Base-by-base conservation (phyloP, 176 grass and related monocot genomes). In the Olyra latifolia region DNA sequence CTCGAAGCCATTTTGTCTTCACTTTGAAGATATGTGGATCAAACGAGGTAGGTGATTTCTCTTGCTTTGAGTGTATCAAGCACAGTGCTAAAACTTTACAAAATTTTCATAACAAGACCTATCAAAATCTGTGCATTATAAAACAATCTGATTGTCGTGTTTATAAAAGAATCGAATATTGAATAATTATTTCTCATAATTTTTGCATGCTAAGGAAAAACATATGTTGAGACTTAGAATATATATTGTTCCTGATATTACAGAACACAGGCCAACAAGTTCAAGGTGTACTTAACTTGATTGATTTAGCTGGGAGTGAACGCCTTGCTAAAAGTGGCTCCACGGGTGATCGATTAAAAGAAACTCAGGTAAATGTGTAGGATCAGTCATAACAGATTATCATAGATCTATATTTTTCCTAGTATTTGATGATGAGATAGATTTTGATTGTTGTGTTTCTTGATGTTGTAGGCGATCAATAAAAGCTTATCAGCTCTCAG, bases 281-380 rank as follows among this genome's bases (percentile, higher is more conserved):
- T 4, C 86, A 99, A 79, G 91, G 97, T 1, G 62, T 95, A 6
- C 81, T 99, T 47, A 99, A 99, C 66, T 69, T 99, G 45, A 99
- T 99, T 41, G 97, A 99, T 86, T 85, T 99, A 63, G 97, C 97
- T n/a, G 97, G 97, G 48, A 99, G 97, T 32, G 97, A 99, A 35
- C 92, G 97, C 8, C 88, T 99, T 24, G 91, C 86, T 72, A 99
- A 91, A 86, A 99, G 97, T 66, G 97, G 97, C 17, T 84, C 88
- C 11, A 96, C 91, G 4, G 93, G 97, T 5, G 97, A 99, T 48
- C 93, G 97, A 8, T 82, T 99, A 12, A 99, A 99, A 58, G 97
- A 99, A 81, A 96, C 97, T 62, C 93, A 93, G 89, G 97, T 96
- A 46, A 70, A 74, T 77, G 39, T 47, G 45, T 49, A 30, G 13